These are phyloP conservation scores for Suhomyces bolitotheri DNA, from an alignment of 1,139 yeast species.

Conservation along the genomic window DNA sequence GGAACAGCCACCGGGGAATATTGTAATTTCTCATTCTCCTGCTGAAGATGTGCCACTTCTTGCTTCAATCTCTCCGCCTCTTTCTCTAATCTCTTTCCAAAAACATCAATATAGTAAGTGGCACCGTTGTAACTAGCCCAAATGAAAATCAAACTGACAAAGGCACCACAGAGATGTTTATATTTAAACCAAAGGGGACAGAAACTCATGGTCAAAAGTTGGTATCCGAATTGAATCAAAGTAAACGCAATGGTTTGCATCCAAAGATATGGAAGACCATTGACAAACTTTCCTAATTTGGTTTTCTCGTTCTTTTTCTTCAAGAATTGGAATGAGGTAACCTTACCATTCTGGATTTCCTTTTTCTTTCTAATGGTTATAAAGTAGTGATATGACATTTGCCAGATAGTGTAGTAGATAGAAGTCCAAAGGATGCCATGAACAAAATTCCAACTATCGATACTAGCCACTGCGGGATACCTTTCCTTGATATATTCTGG, in stretches of 20 bases:
- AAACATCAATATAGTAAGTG: slow-evolving; percentile 86
- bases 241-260: slow-evolving; percentile 86
- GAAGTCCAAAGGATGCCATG: slow-evolving; percentile 79
- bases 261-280: slow-evolving; percentile 75
- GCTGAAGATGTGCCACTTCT: slow-evolving; percentile 61
- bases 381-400: slow-evolving; percentile 82
- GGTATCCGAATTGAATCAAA: slow-evolving; percentile 82
- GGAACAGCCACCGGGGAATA: slow-evolving; percentile 11
- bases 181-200: slow-evolving; percentile 85
- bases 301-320: slow-evolving; percentile 68
- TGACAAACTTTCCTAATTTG: slow-evolving; percentile 74
- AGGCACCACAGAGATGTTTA: slow-evolving; percentile 65
- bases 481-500: slow-evolving; percentile 52
- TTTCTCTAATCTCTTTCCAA: slow-evolving; percentile 83
- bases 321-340: slow-evolving; percentile 84
- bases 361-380: slow-evolving; percentile 79
- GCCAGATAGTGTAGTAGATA: slow-evolving; percentile 90
- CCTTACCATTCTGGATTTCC: slow-evolving; percentile 80
- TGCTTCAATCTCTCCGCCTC: slow-evolving; percentile 70
- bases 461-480: slow-evolving; percentile 77
- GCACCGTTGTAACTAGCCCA: slow-evolving; percentile 93
- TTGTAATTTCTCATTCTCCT: slow-evolving; percentile 15
- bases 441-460: slow-evolving; percentile 68
- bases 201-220: slow-evolving; percentile 81
- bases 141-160: slow-evolving; percentile 68